These are phyloP conservation scores for Cordyceps militaris DNA, from an alignment of 2,329 filamentous ascomycete genomes.

Conservation along the genomic window DNA sequence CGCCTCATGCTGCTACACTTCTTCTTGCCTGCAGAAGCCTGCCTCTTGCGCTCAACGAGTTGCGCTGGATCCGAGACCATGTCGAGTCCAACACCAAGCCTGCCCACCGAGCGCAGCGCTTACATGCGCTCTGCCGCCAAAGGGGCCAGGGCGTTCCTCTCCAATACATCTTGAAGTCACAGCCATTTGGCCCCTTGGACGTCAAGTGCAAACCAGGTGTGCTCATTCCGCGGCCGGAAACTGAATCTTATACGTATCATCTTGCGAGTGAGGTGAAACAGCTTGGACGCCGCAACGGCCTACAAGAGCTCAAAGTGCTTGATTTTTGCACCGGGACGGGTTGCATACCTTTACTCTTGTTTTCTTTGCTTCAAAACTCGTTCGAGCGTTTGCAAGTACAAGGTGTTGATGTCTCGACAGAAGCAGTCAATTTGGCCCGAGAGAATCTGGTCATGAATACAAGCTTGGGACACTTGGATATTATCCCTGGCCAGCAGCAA, in stretches of 20 bases:
- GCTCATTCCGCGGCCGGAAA: conserved; percentile 77
- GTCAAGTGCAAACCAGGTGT: conserved; percentile 71
- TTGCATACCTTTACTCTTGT: conserved; percentile 76
- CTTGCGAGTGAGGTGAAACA: conserved; percentile 40
- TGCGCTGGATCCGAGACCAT: conserved; percentile 66
- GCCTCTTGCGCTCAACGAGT: conserved; percentile 57
- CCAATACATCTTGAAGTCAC: conserved; percentile 82
- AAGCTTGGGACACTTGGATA: conserved; percentile 19
- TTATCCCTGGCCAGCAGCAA: conserved; percentile 14
- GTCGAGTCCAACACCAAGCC: conserved; percentile 27
- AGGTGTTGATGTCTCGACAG: conserved; percentile 66
- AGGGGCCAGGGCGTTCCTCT: conserved; percentile 63
- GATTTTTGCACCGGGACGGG: conserved; percentile 90
- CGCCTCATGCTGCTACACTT: conserved; percentile 51
- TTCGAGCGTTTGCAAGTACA: conserved; percentile 41
- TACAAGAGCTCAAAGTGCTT: conserved; percentile 44
- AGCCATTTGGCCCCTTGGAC: conserved; percentile 80
- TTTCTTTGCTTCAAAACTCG: conserved; percentile 47
- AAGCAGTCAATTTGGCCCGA: conserved; percentile 57
- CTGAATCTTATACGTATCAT: conserved; percentile 58
- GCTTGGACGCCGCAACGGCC: not conserved
- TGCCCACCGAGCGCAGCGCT: conserved; percentile 14
- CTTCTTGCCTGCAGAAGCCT: conserved; percentile 59
- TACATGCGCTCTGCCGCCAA: conserved; percentile 38
- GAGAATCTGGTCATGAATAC: conserved; percentile 54